Evolutionary conservation across 2,329 filamentous ascomycete genomes (phyloP).

Genomic region (Neopestalotiopsis sp.): DNA sequence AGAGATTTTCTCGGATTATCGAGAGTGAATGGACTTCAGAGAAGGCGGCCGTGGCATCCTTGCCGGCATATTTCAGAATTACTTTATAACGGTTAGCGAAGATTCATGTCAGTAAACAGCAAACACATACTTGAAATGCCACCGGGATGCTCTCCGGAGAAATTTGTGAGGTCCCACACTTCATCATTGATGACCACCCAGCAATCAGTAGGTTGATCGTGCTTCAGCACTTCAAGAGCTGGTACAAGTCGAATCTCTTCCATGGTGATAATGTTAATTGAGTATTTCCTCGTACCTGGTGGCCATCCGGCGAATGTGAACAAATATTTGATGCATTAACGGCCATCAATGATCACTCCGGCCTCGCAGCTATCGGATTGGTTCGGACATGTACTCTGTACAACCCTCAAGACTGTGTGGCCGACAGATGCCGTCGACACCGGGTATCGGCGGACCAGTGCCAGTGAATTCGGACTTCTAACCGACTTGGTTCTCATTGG

Average conservation of each 20-base stretch:
- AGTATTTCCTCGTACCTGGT: not conserved
- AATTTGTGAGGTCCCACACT: not conserved
- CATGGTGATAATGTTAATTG: not conserved
- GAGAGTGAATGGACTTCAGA: slow-evolving; percentile 54
- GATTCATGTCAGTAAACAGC: not conserved
- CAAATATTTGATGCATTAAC: not conserved
- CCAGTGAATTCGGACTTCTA: too few species aligned
- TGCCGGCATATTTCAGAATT: slow-evolving; percentile 56
- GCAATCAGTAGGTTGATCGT: not conserved
- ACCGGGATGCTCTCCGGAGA: not conserved
- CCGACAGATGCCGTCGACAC: not conserved
- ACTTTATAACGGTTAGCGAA: slow-evolving; percentile 29
- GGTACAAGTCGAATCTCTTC: not conserved
- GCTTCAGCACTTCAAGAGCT: not conserved
- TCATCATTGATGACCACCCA: not conserved
- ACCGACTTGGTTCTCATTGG: too few species aligned
- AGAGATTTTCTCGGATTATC: slow-evolving; percentile 45
- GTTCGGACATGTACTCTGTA: not conserved
- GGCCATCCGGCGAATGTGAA: not conserved
- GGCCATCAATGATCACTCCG: not conserved
- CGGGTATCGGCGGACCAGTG: not conserved
- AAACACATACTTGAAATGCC: not conserved
- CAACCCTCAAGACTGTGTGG: not conserved
- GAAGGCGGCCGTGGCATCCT: slow-evolving; percentile 60
- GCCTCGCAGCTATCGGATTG: not conserved